phyloP scores from a whole-genome alignment of 805 yeast species.

The Barnettozyma sp. region DNA sequence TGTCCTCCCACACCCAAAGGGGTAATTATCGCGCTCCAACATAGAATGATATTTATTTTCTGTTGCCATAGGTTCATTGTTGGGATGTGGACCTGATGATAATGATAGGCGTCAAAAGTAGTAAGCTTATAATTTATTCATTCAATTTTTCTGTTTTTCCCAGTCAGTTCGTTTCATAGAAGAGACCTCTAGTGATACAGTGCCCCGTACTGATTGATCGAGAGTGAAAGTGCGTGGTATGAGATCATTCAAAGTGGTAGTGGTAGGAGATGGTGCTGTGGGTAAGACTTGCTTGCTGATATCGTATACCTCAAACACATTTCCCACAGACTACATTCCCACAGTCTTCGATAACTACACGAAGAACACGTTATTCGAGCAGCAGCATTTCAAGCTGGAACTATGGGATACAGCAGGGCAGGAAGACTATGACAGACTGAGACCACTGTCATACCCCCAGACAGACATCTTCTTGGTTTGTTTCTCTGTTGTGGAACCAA shows the following conservation, averaged over 20 bases:
- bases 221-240: constrained; percentile 28
- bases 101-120: no score
- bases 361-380: constrained; percentile 76
- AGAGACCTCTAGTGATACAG: no score
- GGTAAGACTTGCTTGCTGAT: constrained; percentile 89
- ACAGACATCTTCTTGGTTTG: constrained; percentile 84
- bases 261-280: constrained; percentile 92
- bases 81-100: no score
- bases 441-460: constrained; percentile 89
- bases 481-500: constrained; percentile 76
- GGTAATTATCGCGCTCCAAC: no score
- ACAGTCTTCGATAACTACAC: constrained; percentile 91
- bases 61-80: no score
- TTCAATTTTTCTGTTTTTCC: no score
- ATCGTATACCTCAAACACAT: constrained; percentile 85
- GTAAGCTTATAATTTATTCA: no score
- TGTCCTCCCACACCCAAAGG: no score
- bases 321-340: constrained; percentile 90
- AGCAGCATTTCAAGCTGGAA: constrained; percentile 76
- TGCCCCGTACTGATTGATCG: not conserved
- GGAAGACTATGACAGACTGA: constrained; percentile 80
- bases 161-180: no score
- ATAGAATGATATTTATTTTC: no score
- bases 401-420: constrained; percentile 97
- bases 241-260: constrained; percentile 89